Percentiles rank a stretch among this genome's conserved stretches.
phyloP scores from a whole-genome alignment of 192 early-diverging fungal species.

The Polychytrium aggregatum region DNA sequence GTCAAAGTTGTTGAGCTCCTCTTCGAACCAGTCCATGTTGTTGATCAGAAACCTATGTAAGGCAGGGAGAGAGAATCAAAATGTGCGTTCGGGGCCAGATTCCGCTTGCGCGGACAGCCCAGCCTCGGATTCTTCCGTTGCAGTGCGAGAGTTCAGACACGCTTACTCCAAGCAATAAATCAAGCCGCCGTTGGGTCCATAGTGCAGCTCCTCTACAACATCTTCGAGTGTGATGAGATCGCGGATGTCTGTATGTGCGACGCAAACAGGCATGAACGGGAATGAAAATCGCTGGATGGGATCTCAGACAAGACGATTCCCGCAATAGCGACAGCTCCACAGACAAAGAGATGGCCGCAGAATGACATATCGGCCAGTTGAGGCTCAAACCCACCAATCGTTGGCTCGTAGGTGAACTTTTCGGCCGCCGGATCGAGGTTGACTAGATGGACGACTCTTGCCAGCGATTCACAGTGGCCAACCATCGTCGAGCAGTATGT shows the following conservation, averaged over 20 bases:
- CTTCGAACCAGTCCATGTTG: constrained; percentile 95
- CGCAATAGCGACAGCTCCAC: too few species aligned
- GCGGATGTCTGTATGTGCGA: constrained; percentile 70
- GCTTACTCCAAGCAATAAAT: constrained; percentile 92
- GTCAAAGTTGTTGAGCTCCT: constrained; percentile 78
- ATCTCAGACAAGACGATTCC: not conserved
- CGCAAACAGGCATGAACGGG: not conserved
- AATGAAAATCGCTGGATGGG: not conserved
- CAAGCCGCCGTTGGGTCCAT: constrained; percentile 94
- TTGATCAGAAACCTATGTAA: constrained; percentile 63
- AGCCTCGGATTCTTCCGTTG: too few species aligned
- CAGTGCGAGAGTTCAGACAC: not conserved
- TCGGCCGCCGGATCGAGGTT: constrained; percentile 98
- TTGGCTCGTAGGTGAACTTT: constrained; percentile 84
- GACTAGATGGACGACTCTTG: constrained; percentile 77
- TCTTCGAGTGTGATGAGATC: constrained; percentile 96
- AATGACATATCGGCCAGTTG: not conserved
- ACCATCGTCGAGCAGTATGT: constrained; percentile 94
- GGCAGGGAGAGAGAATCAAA: not conserved
- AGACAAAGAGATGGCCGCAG: not conserved
- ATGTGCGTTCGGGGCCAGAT: not conserved
- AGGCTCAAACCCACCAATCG: constrained; percentile 57
- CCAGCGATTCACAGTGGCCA: constrained; percentile 78
- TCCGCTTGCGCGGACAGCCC: not conserved
- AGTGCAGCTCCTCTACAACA: constrained; percentile 93